Percentiles rank a stretch among this genome's conserved stretches.
Evolutionary conservation across 352 stramenopile genomes (phyloP).

Genomic region (Globisporangium rhizosaccharum): DNA sequence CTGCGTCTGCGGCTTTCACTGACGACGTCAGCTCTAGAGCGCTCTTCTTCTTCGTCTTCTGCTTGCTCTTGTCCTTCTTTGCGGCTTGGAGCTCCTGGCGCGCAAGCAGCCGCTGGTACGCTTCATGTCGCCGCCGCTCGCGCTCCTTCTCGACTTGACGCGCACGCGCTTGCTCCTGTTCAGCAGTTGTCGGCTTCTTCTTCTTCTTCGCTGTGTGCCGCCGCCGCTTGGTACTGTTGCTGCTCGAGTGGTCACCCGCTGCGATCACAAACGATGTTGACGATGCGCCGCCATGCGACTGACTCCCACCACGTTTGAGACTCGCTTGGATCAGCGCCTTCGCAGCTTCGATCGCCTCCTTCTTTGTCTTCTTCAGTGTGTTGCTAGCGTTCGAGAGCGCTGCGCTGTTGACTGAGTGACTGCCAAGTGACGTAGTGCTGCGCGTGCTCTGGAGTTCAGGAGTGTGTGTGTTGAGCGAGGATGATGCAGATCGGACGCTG

Average conservation of each 20-base stretch:
- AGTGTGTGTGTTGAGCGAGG: not conserved
- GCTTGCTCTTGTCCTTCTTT: conserved; percentile 16
- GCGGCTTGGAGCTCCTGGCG: conserved; percentile 47
- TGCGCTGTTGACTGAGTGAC: no score
- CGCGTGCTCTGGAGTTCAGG: not conserved
- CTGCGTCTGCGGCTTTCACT: no score
- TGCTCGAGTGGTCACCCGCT: conserved; percentile 22
- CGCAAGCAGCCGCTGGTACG: conserved; percentile 52
- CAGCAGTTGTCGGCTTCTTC: conserved; percentile 25
- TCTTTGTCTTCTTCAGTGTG: conserved; percentile 18
- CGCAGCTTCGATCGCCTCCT: conserved; percentile 27
- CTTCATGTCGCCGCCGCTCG: conserved; percentile 39
- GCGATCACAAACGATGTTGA: conserved; percentile 41
- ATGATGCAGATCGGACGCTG: not conserved
- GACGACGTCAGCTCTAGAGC: no score
- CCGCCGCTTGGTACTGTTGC: conserved; percentile 22
- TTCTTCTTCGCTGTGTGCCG: conserved; percentile 13
- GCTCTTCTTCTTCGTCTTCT: not conserved
- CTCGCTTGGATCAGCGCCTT: conserved; percentile 28
- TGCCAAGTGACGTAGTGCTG: not conserved
- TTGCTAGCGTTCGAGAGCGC: conserved; percentile 3
- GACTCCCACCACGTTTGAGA: conserved; percentile 5
- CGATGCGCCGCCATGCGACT: not conserved
- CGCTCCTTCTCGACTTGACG: conserved; percentile 37
- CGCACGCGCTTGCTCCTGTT: conserved; percentile 17